Evolutionary conservation across 495 filamentous ascomycete genomes (phyloP).

Genomic region (Astrothelium macrocarpum): DNA sequence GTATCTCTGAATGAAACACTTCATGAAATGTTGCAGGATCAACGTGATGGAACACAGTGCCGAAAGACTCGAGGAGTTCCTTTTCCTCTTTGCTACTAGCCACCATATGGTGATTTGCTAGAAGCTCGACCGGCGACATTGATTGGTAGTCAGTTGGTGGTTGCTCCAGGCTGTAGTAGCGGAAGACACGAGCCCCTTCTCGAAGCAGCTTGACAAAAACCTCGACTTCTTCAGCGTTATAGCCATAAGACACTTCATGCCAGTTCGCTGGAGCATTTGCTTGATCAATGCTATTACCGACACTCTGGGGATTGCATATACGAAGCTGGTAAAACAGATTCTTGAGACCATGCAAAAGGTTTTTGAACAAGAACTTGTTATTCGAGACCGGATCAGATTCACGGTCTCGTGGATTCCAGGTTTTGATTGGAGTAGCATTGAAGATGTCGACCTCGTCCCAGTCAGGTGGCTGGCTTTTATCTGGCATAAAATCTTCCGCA

Average conservation of each 20-base stretch:
- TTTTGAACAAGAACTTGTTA: slow-evolving; percentile 97
- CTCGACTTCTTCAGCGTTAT: slow-evolving; percentile 92
- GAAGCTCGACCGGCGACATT: slow-evolving; percentile 73
- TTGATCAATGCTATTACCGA: slow-evolving; percentile 50
- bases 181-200: slow-evolving; percentile 89
- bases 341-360: slow-evolving; percentile 93
- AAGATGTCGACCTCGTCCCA: slow-evolving; percentile 99
- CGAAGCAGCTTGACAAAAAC: slow-evolving; percentile 96
- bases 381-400: slow-evolving; percentile 89
- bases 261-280: slow-evolving; percentile 78
- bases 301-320: slow-evolving; percentile 62
- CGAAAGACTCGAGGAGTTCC: slow-evolving; percentile 93
- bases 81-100: slow-evolving; percentile 93
- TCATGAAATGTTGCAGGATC: slow-evolving; percentile 98
- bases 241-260: slow-evolving; percentile 92
- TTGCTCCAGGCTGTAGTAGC: slow-evolving; percentile 88
- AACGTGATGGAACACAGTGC: slow-evolving; percentile 96
- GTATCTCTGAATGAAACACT: slow-evolving; percentile 79
- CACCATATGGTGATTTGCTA: slow-evolving; percentile 85
- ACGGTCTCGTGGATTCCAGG: slow-evolving; percentile 82
- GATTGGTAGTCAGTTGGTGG: slow-evolving; percentile 63
- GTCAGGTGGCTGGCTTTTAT: slow-evolving; percentile 68
- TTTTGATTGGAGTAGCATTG: slow-evolving; percentile 89
- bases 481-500: slow-evolving; percentile 73
- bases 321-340: slow-evolving; percentile 93